phyloP scores from a whole-genome alignment of 768 basidiomycete species.

The Suillus lakei region DNA sequence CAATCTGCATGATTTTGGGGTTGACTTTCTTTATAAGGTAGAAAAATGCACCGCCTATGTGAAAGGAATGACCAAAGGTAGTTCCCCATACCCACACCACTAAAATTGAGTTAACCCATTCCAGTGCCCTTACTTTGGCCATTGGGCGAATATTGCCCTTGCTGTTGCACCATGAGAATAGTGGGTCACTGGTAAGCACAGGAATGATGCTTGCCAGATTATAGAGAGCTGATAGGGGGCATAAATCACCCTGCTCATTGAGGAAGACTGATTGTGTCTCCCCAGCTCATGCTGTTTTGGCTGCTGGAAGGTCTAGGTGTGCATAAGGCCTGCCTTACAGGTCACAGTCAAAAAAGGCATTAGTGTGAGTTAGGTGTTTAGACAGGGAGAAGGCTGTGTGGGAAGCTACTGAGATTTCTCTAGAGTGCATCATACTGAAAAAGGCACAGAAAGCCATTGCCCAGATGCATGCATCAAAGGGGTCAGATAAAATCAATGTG shows the following conservation, averaged over 20 bases:
- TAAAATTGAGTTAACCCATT: too few species aligned
- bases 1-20: not conserved
- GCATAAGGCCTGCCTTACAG: conserved; percentile 32
- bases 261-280: too few species aligned
- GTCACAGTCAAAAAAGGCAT: conserved; percentile 24
- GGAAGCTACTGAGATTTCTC: conserved; percentile 37
- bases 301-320: conserved; percentile 35
- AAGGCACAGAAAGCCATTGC: conserved; percentile 42
- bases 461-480: conserved; percentile 48
- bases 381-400: conserved; percentile 21
- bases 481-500: conserved; percentile 25
- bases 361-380: conserved; percentile 26
- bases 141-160: too few species aligned
- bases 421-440: conserved; percentile 45
- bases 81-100: too few species aligned
- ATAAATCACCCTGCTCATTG: too few species aligned
- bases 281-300: too few species aligned
- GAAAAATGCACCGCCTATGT: conserved; percentile 42
- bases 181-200: too few species aligned
- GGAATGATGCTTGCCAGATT: too few species aligned
- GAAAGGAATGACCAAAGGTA: conserved; percentile 50
- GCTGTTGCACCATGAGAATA: too few species aligned
- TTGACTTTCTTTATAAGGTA: not conserved
- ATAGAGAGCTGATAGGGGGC: too few species aligned
- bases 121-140: too few species aligned